These are phyloP conservation scores for Centella asiatica DNA, from an alignment of 129 eudicot species.

Conservation along the genomic window DNA sequence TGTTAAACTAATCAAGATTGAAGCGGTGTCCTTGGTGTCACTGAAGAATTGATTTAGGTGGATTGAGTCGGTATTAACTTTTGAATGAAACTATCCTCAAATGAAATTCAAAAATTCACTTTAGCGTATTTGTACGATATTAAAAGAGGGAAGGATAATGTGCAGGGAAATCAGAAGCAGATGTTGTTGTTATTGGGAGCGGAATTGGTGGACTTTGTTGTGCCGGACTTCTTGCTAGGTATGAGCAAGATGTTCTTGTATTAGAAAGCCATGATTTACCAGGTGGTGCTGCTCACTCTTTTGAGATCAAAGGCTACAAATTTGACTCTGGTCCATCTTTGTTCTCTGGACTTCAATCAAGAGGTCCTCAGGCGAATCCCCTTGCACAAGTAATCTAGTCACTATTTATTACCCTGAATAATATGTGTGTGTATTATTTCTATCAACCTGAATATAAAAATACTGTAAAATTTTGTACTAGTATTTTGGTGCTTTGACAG, in stretches of 20 bases:
- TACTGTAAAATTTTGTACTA: too few species aligned
- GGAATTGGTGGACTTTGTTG: constrained; percentile 96
- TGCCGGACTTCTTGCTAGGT: constrained; percentile 87
- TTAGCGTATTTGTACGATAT: background rate
- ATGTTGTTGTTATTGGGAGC: constrained; percentile 86
- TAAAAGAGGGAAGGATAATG: constrained; percentile 20
- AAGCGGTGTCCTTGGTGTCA: too few species aligned
- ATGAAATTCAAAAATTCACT: background rate
- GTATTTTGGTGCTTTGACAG: too few species aligned
- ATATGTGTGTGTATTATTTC: too few species aligned
- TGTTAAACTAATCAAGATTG: too few species aligned
- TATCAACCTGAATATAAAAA: too few species aligned
- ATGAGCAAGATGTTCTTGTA: constrained; percentile 73
- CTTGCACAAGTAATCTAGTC: constrained; percentile 72
- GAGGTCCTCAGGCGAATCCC: constrained; percentile 99
- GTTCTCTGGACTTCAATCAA: constrained; percentile 90
- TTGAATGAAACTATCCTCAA: too few species aligned
- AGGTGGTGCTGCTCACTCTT: constrained; percentile 96
- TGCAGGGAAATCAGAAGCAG: constrained; percentile 93
- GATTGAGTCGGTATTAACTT: too few species aligned
- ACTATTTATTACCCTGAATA: too few species aligned
- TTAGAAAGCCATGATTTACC: constrained; percentile 95
- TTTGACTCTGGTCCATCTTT: constrained; percentile 97
- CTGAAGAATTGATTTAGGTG: too few species aligned
- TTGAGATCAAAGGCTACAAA: constrained; percentile 74